Base-by-base conservation (phyloP, 495 filamentous ascomycete species). In the Annulohypoxylon bovei region DNA sequence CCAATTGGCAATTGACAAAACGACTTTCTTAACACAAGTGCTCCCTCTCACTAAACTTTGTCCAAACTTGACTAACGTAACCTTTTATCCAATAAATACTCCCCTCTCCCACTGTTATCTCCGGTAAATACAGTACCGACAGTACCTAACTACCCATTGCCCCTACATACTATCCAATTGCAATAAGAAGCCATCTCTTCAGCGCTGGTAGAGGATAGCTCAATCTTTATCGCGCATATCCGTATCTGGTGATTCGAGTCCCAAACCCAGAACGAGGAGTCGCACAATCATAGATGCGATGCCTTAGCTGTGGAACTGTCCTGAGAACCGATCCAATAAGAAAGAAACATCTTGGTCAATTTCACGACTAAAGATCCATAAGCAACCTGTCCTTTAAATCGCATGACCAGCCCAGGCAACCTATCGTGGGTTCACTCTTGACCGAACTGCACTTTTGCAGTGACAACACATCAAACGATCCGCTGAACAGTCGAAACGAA, bases 401-500 rank as follows among this genome's bases (percentile, higher is more conserved):
- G 63, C 64, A 63, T 72, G 69, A 72, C 58, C 22, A 28, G n/a
- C 20, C 25, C 28, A 20, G 27, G 37, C 69, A 20, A 55, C 69
- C 69, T 72, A 72, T 72, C 69, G 53, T 59, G 59, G 37, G 22
- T 42, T 72, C 63, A 33, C 20, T 40, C 32, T 61, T 72, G 69
- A 72, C 69, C 69, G 69, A 72, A 72, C 59, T 55, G 23, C 23
- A n/a, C 6, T 53, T 59, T 39, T 55, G 64, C 58, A 68, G 59
- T 56, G 54, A 72, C 69, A 72, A 67, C 69, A 39, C 69, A 72
- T 71, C 62, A 71, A 63, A 67, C 69, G 59, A 63, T 67, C 69
- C 46, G 59, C 46, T 58, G 52, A 35, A 71, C 49, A 58, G 49
- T 58, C 42, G 35, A 65, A 23, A 37, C 28, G 35, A 65, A 23